Base-by-base conservation (phyloP, 2,329 filamentous ascomycete genomes). In the Grosmannia clavigera region DNA sequence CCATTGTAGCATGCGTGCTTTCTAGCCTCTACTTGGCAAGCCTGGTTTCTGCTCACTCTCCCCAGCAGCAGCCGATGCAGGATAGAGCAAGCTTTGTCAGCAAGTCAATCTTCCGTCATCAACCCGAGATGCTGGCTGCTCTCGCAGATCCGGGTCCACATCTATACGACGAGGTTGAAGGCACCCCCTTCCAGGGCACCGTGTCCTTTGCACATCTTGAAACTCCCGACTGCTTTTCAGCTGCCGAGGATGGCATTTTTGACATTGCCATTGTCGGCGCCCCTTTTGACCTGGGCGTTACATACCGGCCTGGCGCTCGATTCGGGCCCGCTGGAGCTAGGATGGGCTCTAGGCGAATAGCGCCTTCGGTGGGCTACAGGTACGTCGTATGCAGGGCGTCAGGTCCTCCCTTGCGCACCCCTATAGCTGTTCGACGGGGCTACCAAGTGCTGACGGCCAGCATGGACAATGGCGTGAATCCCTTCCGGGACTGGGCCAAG, bases 401-500 rank as follows among this genome's bases (percentile, higher is more conserved):
- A 35, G 33, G 33, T 35, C 33, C 33, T 35, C 33, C 33, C 33
- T 35, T 35, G 27, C 14, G 12, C 27, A 3, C 38, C 38, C 14
- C 38, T 6, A 2, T 9, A 3, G 9, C 14, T 16, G 3, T 4
- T 16, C 35, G 38, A 5, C 38, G 2, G 12, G 38, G 38, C 38
- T 40, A 40, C 16, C 38, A 14, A 16, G 38, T 40, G 12, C 38
- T 16, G 38, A 40, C 38, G 38, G 38, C 14, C 52, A 61, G 57
- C 52, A 61, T 61, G 53, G 57, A 61, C 53, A 48, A 58, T 19
- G 40, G 52, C 35, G 19, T 51, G 12, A 90, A 90, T 66, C 84
- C 87, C 0, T 88, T 88, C 69, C 74, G 76, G 29, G 85, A 82
- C 19, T 90, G 86, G 85, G 85, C 86, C 0, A 82, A 75, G 16